Base-by-base conservation (phyloP, 225 moss, liverwort and hornwort species). In the Climacium dendroides region DNA sequence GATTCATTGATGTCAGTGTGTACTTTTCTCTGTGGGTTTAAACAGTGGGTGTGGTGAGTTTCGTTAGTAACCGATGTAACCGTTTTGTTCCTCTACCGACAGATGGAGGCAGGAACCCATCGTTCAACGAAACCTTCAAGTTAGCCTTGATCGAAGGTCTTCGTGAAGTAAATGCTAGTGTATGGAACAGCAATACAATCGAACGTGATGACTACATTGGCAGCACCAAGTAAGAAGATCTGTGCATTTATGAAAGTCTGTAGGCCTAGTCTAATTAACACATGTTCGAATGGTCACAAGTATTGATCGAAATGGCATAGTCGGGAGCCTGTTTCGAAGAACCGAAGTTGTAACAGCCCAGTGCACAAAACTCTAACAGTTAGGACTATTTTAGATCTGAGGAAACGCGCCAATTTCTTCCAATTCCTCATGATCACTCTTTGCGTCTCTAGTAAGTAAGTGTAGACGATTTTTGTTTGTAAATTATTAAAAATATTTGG, bases 71-170 rank as follows among this genome's bases (percentile, higher is more conserved):
- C 62, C 29, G 17, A 75, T 80, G 76, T 30, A 20, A 48, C 71
- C 10, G 10, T 65, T 34, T 77, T 53, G 34, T 12, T 67, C 70
- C 50, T 28, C 55, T 74, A 28, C 93, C 96, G 95, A 96, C 93
- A 98, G 98, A 98, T 94, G 98, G 97, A 91, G 97, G 97, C 57
- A 94, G 84, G 86, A 96, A 97, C 86, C 98, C 98, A 13, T 94
- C 90, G 18, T 97, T 96, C 90, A 97, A 95, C 65, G 97, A 97
- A 85, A 91, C 90, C 54, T 95, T 97, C 87, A 95, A 93, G 62
- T 37, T 98, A 39, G 89, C 98, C 65, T 69, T 98, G 37, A 93
- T 95, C 85, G 97, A 98, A 89, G 98, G 96, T 26, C 94, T 97
- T 60, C 97, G 96, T 35, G 98, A 98, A 88, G 34, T 95, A 2